Base-by-base conservation (phyloP, 2,329 filamentous ascomycete genomes). In the Nemania sp. region DNA sequence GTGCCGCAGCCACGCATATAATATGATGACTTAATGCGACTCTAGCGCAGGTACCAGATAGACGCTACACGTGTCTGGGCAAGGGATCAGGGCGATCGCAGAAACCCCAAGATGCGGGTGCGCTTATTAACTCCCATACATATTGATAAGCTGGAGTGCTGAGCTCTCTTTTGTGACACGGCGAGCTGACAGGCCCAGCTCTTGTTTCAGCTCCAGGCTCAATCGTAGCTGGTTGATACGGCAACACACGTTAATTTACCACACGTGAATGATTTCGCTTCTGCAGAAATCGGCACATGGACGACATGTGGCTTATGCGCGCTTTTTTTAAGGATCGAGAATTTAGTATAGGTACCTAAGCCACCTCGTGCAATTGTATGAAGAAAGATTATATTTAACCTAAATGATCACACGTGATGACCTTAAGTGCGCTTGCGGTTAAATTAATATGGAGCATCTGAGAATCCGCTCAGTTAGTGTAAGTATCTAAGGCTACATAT, bases 201-300 rank as follows among this genome's bases (percentile, higher is more conserved):
- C 40, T 24, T 40, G 50, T 54, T 57, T 57, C 54, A 57, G 50
- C 54, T 26, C 30, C 34, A 30, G 19, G 2, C 28, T 36, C 42
- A 52, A 36, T 33, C 36, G 40, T 20, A 30, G 39, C 40, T 34
- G 9, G 49, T 53, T 39, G 30, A 53, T 34, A 40, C 20, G 22
- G 40, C 41, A 56, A 53, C 54, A 56, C 40, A 42, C 36, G 26
- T 20, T 37, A 15, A n/a, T n/a, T n/a, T n/a, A n/a, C 43, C 33
- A 33, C 48, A 52, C 42, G 48, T 48, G 53, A 43, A 44, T n/a
- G 23, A 37, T 22, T 30, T 28, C 14, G 48, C 51, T 49, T 46
- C 49, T 56, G 52, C 42, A 52, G 31, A 24, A 46, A 48, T 52
- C 49, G 53, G 49, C 44, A 49, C 34, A 49, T 37, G 31, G 19